Percentiles rank a stretch among this genome's conserved stretches.
phyloP scores from a whole-genome alignment of 441 rosid species.

The Dalechampia spathulata region DNA sequence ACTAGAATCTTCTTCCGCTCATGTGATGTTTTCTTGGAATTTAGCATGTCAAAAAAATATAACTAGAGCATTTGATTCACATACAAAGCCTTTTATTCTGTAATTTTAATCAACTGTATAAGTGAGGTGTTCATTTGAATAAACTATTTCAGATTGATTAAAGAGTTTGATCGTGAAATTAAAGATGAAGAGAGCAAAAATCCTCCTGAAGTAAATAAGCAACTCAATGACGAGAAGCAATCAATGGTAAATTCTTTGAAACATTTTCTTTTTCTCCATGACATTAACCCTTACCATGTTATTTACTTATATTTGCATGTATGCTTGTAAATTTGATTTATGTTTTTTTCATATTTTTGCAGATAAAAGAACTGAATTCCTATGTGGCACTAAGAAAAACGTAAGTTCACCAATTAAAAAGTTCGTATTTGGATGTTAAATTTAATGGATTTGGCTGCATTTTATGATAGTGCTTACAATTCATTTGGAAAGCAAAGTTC shows the following conservation, averaged over 20 bases:
- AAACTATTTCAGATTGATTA: conserved; percentile 55
- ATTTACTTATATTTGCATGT: not conserved
- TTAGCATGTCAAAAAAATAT: too few relatives aligned
- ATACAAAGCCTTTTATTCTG: not conserved
- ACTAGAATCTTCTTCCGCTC: too few relatives aligned
- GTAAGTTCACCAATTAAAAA: conserved; percentile 37
- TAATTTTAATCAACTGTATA: not conserved
- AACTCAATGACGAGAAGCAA: conserved; percentile 91
- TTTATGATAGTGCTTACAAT: not conserved
- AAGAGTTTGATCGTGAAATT: conserved; percentile 82
- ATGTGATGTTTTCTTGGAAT: too few relatives aligned
- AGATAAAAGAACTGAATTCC: conserved; percentile 97
- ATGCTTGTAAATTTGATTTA: conserved; percentile 4
- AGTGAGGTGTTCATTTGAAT: conserved; percentile 3
- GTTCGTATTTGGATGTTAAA: conserved; percentile 6
- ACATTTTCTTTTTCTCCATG: not conserved
- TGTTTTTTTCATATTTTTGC: conserved; percentile 22
- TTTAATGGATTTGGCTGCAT: not conserved
- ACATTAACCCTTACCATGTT: not conserved
- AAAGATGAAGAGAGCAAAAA: conserved; percentile 71
- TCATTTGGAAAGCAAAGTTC: not conserved
- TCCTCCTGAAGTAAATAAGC: conserved; percentile 66
- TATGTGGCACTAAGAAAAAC: conserved; percentile 91
- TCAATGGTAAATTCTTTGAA: conserved; percentile 57
- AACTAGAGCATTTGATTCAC: too few relatives aligned